Evolutionary conservation across 2,329 filamentous ascomycete genomes (phyloP), one percentile per base, ranked within the genome.

Genomic region (Trichoderma afroharzianum): DNA sequence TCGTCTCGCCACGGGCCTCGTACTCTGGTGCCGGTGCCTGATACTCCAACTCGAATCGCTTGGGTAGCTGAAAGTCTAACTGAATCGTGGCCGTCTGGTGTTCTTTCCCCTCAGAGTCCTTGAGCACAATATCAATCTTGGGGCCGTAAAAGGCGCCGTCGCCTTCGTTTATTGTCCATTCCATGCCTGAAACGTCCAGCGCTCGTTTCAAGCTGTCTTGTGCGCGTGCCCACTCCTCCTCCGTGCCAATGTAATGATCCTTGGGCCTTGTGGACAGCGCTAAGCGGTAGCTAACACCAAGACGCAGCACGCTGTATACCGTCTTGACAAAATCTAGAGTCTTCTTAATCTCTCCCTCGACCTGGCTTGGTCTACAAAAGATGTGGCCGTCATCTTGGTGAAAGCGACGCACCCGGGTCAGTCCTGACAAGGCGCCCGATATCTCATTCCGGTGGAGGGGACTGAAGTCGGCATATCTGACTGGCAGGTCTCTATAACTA

Each of bases 301-400:
- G 84, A 0, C 87, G 86, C 73, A 96, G 88, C 0, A 91, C 90
- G 26, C 85, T 83, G 80, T 95, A 95, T 0, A 92, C 89, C 76
- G 90, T 87, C 67, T 88, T 87, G 63, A 95, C 90, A 79, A 96
- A 95, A 43, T 91, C 88, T 59, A 96, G 81, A 2, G 92, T 93
- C 73, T 88, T 88, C 68, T 87, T 86, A 71, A 96, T 95, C 81
- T 96, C 93, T 3, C 88, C 83, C 74, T 90, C 85, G 71, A 95
- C 93, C 80, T 96, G 93, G 61, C 86, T 85, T 6, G 92, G 92
- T 1, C 92, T 89, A 80, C 94, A 97, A 81, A 97, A 97, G 73
- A 97, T 96, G 81, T 97, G 94, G 6, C 92, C 93, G 79, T 97
- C 94, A 79, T 97, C 94, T 79, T 97, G 94, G 80, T 96, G 93